These are phyloP conservation scores for Claviceps humidiphila DNA, from an alignment of 2,329 filamentous ascomycete species.

Conservation along the genomic window DNA sequence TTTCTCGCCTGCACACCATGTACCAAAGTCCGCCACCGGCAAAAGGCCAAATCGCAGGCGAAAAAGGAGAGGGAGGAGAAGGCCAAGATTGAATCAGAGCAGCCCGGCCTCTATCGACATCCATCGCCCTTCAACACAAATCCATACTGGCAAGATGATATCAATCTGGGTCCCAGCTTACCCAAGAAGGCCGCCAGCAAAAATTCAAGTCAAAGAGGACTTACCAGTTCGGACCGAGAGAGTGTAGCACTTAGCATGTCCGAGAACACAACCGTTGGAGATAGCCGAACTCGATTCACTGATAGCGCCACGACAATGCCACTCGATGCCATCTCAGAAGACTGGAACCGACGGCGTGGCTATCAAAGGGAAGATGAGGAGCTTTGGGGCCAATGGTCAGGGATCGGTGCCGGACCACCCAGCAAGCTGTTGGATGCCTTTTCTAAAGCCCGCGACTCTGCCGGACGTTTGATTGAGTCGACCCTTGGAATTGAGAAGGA, in stretches of 20 bases:
- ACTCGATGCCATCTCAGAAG: constrained; percentile 30
- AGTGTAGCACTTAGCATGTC: constrained; percentile 32
- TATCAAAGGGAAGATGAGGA: constrained; percentile 84
- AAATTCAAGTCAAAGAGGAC: constrained; percentile 44
- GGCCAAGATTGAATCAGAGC: constrained; percentile 49
- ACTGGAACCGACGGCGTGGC: constrained; percentile 59
- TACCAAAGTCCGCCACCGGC: constrained; percentile 53
- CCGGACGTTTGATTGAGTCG: constrained; percentile 39
- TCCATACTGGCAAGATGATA: constrained; percentile 79
- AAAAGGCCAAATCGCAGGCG: constrained; percentile 58
- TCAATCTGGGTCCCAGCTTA: constrained; percentile 63
- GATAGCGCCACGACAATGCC: constrained; percentile 16
- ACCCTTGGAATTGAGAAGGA: constrained; percentile 38
- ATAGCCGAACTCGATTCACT: constrained; percentile 21
- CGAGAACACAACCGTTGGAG: constrained; percentile 24
- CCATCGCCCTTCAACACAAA: constrained; percentile 78
- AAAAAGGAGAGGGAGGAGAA: constrained; percentile 54
- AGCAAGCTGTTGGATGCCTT: constrained; percentile 46
- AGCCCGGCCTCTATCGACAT: constrained; percentile 64
- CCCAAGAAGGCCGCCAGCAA: constrained; percentile 48
- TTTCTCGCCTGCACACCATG: constrained; percentile 69
- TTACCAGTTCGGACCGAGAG: constrained; percentile 44
- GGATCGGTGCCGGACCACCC: constrained; percentile 27
- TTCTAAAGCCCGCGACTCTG: constrained; percentile 43
- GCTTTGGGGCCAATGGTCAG: constrained; percentile 51